Base-by-base conservation (phyloP, 1,139 yeast species). In the Citeromyces hawaiiensis region DNA sequence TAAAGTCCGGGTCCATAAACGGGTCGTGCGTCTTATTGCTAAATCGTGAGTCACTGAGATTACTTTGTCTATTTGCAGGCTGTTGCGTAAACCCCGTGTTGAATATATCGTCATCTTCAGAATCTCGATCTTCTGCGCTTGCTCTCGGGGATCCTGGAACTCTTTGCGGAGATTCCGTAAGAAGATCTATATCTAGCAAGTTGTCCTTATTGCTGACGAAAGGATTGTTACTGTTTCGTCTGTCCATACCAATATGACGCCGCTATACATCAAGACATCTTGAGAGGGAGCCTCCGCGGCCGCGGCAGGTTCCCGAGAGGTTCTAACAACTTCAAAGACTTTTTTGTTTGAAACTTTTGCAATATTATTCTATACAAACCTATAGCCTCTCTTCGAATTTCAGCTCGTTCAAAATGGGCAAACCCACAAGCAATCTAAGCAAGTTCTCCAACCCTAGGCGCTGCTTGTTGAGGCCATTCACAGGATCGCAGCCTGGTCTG, bases 401-500 rank as follows among this genome's bases (percentile, higher is more conserved):
- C 64, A 88, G 75, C 61, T 88, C 97, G 61, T 86, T 87, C 57
- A 79, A 74, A 47, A 94, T 76, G 45, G 94, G 94, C 52, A 88
- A 74, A 39, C 97, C 97, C 47, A 87, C 86, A 56, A 88, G 71
- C 49, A 86, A 77, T 59, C 96, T 80, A 63, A 88, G 68, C 59
- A 88, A 75, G 70, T 87, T 88, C 66, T 88, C 96, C 50, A 88
- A 68, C 38, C 93, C 96, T 54, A 80, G 74, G 59, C 96, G 81
- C 69, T 88, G 97, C 66, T 87, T 88, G 73, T 86, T 88, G 58
- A 88, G 74, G 33, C 96, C 96, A 56, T 88, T 88, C 54, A 88
- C 83, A 37, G 96, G 82, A 58, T 85, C 83, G 64, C 70, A 83
- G 11, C 96, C 96, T 42, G 88, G 86, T 64, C 91, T 83, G 40